phyloP scores from a whole-genome alignment of 331 rosid species.

The Quercus lobata region DNA sequence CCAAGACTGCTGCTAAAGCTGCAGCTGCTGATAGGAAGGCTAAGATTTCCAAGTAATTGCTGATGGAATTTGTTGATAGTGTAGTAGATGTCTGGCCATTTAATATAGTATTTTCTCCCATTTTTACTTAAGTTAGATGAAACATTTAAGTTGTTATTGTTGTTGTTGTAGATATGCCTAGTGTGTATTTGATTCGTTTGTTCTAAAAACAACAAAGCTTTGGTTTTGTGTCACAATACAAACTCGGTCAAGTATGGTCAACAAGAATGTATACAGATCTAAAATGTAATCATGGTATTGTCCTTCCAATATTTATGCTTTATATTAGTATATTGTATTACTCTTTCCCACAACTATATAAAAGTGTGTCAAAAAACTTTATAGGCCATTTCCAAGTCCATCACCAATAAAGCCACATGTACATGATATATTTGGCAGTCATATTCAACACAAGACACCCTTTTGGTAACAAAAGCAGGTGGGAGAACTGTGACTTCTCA shows the following conservation, averaged over 20 bases:
- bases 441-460: too few relatives aligned
- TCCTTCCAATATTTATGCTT: too few relatives aligned
- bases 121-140: neutral
- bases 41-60: constrained; percentile 34
- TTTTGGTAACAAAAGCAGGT: too few relatives aligned
- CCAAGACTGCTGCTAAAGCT: constrained; percentile 70
- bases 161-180: neutral
- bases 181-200: neutral
- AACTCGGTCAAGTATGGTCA: neutral
- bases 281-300: too few relatives aligned
- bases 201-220: neutral
- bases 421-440: too few relatives aligned
- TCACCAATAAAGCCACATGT: too few relatives aligned
- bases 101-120: neutral
- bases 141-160: neutral
- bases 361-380: too few relatives aligned
- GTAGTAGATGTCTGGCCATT: neutral
- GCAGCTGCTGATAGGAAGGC: constrained; percentile 53
- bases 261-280: too few relatives aligned
- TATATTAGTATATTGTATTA: too few relatives aligned
- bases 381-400: too few relatives aligned
- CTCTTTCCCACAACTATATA: too few relatives aligned
- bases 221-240: neutral
- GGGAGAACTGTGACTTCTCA: too few relatives aligned
- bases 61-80: neutral